A percentile compares a stretch with the other conserved stretches of the same genome.
Conservation (phyloP, 2,329 filamentous ascomycete species). For the Coniochaeta sp. region DNA sequence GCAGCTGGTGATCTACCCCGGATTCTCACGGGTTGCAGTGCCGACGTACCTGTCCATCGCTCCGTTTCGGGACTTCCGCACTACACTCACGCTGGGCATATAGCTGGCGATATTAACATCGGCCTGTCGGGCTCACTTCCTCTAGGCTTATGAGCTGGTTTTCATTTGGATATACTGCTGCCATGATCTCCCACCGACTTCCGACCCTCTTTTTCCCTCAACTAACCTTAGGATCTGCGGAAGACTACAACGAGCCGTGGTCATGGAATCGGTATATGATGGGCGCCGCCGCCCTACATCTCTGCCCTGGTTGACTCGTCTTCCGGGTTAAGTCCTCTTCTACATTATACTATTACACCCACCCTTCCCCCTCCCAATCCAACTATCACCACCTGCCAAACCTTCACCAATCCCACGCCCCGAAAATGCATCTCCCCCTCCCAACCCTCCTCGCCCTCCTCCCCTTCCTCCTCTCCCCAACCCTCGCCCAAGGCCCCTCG, state of each 20-base stretch:
- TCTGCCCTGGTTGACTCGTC: background rate
- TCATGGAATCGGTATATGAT: background rate
- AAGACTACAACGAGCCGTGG: background rate
- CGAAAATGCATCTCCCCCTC: constrained; percentile 16
- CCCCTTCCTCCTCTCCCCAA: constrained; percentile 10
- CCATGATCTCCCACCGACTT: constrained; percentile 3
- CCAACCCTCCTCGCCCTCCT: constrained; percentile 14
- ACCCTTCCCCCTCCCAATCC: background rate
- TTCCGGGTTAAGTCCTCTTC: background rate
- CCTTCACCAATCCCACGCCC: background rate
- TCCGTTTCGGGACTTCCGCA: background rate
- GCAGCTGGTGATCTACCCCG: background rate
- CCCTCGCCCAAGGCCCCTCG: constrained; percentile 16
- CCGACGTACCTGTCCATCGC: background rate
- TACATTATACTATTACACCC: background rate
- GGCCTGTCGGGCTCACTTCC: constrained; percentile 8
- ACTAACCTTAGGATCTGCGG: background rate
- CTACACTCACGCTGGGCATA: background rate
- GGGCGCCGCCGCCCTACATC: background rate
- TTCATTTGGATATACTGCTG: constrained; percentile 13
- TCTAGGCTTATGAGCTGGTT: constrained; percentile 4
- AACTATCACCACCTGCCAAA: background rate
- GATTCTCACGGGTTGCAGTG: background rate
- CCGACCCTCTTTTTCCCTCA: background rate
- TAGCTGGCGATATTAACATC: constrained; percentile 7